Conservation (phyloP, 768 basidiomycete species). For the Tricholoma hemisulphureum region DNA sequence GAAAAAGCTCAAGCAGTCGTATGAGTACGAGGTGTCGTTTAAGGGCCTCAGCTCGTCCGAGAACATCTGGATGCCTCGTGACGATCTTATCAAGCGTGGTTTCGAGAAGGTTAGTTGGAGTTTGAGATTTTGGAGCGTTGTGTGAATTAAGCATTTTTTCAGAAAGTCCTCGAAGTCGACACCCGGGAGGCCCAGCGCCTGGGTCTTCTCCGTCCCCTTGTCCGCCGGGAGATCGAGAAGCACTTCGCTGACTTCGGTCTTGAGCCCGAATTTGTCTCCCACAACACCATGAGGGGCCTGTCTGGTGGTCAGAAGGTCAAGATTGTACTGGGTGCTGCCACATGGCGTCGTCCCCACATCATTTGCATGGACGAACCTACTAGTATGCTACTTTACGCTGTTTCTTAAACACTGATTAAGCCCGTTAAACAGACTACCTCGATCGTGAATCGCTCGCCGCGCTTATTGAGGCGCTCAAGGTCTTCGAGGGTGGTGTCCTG, state of each 20-base stretch:
- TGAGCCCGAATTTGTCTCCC: constrained; percentile 97
- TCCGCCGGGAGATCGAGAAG: constrained; percentile 98
- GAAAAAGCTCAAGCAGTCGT: constrained; percentile 99
- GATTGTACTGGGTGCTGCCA: constrained; percentile 97
- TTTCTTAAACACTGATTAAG: constrained; percentile 3
- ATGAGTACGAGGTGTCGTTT: constrained; percentile 98
- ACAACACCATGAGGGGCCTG: constrained; percentile 99
- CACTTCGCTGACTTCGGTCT: constrained; percentile 99
- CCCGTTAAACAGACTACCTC: constrained; percentile 73
- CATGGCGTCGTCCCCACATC: constrained; percentile 98
- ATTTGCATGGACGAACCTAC: constrained; percentile 98
- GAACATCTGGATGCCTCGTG: constrained; percentile 97
- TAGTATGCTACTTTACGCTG: constrained; percentile 45
- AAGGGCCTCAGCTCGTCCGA: constrained; percentile 93
- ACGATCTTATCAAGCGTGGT: constrained; percentile 96
- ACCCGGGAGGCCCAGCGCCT: constrained; percentile 96
- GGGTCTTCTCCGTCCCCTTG: constrained; percentile 92
- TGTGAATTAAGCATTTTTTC: constrained; percentile 10
- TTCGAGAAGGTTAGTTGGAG: constrained; percentile 75
- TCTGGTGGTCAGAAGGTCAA: constrained; percentile 99
- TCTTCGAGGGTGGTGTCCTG: constrained; percentile 97
- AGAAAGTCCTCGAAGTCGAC: constrained; percentile 97
- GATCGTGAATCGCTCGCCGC: constrained; percentile 99
- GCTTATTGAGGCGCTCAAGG: constrained; percentile 96
- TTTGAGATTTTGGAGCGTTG: background rate